Evolutionary conservation across 2,329 filamentous ascomycete genomes (phyloP).

Genomic region (Coccinonectria pachysandricola): DNA sequence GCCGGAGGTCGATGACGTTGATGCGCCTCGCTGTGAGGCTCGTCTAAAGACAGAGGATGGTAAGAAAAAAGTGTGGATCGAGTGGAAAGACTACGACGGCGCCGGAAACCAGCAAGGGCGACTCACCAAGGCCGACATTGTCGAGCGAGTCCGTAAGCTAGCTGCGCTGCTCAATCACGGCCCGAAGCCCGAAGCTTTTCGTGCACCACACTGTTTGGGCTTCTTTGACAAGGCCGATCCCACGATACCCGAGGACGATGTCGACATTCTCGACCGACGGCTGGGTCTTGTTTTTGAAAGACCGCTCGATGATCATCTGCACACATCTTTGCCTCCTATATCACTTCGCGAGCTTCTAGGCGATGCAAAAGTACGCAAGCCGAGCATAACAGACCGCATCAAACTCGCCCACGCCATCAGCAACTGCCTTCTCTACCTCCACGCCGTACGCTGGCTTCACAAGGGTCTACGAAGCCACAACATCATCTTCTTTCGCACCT

Average conservation of each 20-base stretch:
- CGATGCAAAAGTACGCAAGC: conserved; percentile 26
- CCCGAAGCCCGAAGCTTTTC: conserved; percentile 38
- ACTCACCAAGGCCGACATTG: conserved; percentile 31
- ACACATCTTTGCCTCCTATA: conserved; percentile 29
- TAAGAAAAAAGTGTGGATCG: conserved; percentile 34
- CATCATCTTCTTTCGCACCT: conserved; percentile 38
- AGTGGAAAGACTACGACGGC: conserved; percentile 39
- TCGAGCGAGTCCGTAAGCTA: conserved; percentile 35
- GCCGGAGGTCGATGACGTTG: conserved; percentile 21
- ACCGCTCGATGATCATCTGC: conserved; percentile 26
- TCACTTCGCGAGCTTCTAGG: conserved; percentile 38
- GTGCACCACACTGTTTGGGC: conserved; percentile 40
- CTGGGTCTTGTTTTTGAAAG: conserved; percentile 46
- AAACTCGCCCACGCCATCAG: conserved; percentile 40
- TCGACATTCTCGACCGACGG: conserved; percentile 30
- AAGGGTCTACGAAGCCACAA: conserved; percentile 46
- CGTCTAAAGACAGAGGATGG: conserved; percentile 25
- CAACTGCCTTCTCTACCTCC: conserved; percentile 43
- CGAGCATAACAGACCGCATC: conserved; percentile 41
- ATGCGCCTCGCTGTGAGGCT: conserved; percentile 30
- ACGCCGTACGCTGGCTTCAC: conserved; percentile 47
- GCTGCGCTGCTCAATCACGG: conserved; percentile 36
- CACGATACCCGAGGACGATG: conserved; percentile 24
- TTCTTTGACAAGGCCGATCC: conserved; percentile 37
- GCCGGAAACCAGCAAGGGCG: conserved; percentile 25